Conservation (phyloP, 768 basidiomycete species). For the Pleurotus ostreatus region DNA sequence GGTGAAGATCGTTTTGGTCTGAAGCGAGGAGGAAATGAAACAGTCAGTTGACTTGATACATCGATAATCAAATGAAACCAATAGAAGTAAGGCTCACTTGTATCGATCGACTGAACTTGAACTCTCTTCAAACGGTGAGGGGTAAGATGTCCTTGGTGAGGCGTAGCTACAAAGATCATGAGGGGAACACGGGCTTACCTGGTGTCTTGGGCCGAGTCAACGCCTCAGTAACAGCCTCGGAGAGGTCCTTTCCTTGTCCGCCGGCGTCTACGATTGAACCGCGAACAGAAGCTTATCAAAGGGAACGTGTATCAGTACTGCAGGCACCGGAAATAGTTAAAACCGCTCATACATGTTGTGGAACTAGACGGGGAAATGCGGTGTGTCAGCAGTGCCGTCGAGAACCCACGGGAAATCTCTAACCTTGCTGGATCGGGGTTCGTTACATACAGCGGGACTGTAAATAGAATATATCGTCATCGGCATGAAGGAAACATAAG, state of each 20-base stretch:
- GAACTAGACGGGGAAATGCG: conserved; percentile 5
- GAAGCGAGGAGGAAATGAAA: background rate
- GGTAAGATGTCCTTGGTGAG: background rate
- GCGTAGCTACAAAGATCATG: background rate
- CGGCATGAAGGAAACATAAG: conserved; percentile 6
- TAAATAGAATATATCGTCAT: conserved; percentile 1
- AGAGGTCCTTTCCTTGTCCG: conserved; percentile 2
- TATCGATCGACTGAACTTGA: conserved; percentile 7
- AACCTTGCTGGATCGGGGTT: conserved; percentile 42
- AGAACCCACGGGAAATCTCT: conserved; percentile 11
- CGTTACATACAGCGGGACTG: conserved; percentile 35
- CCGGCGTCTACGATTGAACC: conserved; percentile 4
- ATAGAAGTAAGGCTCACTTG: background rate
- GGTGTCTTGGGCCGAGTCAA: conserved; percentile 1
- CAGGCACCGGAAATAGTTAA: background rate
- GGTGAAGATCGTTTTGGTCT: conserved; percentile 6
- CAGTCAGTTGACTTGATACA: background rate
- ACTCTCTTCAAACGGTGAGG: background rate
- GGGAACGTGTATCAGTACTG: background rate
- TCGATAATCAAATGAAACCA: background rate
- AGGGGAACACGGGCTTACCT: background rate
- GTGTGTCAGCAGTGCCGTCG: background rate
- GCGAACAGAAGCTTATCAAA: background rate
- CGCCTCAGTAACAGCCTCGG: conserved; percentile 1
- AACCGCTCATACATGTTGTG: conserved; percentile 1